These are phyloP conservation scores for Sordariomycetes sp. DNA, from an alignment of 2,329 filamentous ascomycete genomes.

Conservation along the genomic window DNA sequence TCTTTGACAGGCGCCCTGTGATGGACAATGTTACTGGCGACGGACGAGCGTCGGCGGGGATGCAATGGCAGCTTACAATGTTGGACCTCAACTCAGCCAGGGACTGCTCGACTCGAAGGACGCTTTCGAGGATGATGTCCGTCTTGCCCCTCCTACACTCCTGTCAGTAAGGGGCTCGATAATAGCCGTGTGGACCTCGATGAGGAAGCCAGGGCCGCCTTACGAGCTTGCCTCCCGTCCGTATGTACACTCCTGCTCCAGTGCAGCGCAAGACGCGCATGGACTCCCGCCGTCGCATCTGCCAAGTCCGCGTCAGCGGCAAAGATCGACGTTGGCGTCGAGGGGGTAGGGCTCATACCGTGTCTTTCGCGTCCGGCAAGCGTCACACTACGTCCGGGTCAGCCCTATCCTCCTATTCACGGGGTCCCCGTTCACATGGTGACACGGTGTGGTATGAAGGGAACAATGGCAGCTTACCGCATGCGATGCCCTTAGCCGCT, in stretches of 20 bases:
- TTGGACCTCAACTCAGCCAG: constrained; percentile 28
- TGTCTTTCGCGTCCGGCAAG: constrained; percentile 31
- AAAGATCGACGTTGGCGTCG: constrained; percentile 1
- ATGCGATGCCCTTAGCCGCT: background rate
- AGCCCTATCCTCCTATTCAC: too few relatives aligned
- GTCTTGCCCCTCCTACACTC: constrained; percentile 29
- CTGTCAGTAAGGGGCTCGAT: background rate
- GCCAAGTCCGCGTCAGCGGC: background rate
- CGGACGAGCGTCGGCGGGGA: too few relatives aligned
- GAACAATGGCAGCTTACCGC: background rate
- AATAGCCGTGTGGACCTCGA: background rate
- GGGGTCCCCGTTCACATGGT: background rate
- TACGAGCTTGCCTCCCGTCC: constrained; percentile 29
- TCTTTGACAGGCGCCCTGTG: background rate
- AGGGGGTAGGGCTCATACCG: constrained; percentile 16
- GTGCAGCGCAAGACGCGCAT: constrained; percentile 22
- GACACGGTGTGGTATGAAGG: background rate
- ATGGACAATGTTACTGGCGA: too few relatives aligned
- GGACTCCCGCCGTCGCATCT: constrained; percentile 34
- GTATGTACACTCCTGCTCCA: constrained; percentile 24
- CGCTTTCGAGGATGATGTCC: constrained; percentile 35
- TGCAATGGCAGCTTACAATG: constrained; percentile 17
- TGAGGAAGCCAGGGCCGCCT: constrained; percentile 8
- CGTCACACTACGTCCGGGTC: constrained; percentile 25
- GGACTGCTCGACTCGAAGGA: constrained; percentile 30